Evolutionary conservation across 441 rosid species (phyloP).

Genomic region (Brassica hybrid): DNA sequence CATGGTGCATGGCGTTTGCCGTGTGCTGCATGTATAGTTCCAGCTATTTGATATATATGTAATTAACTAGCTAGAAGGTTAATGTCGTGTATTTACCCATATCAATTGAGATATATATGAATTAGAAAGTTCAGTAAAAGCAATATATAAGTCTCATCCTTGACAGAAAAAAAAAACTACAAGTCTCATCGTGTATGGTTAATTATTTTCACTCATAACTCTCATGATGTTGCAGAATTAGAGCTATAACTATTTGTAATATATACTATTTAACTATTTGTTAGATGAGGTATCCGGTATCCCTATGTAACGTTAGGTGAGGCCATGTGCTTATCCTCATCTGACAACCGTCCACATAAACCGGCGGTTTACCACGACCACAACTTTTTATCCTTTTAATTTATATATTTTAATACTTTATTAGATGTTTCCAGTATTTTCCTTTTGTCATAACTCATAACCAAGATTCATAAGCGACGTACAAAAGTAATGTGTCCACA

Average conservation of each 20-base stretch:
- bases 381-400: conserved; percentile 15
- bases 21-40: conserved; percentile 7
- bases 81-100: neutral
- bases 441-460: conserved; percentile 2
- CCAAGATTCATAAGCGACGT: conserved; percentile 1
- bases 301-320: no score
- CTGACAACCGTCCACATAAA: conserved; percentile 34
- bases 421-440: conserved; percentile 4
- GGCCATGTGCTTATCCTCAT: conserved; percentile 42
- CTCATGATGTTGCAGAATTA: neutral
- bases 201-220: neutral
- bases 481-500: conserved; percentile 23
- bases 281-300: no score
- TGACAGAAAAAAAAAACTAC: no score
- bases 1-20: conserved; percentile 5
- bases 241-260: no score
- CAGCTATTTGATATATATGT: neutral
- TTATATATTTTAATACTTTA: neutral
- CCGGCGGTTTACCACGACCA: conserved; percentile 44
- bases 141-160: neutral
- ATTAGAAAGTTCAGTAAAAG: neutral
- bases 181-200: neutral
- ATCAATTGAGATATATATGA: neutral
- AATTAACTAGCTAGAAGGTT: neutral
- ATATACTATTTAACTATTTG: no score